Evolutionary conservation across 73 alveolate species (phyloP), one percentile per base, ranked within the genome.

Genomic region (Loxodes magnus): DNA sequence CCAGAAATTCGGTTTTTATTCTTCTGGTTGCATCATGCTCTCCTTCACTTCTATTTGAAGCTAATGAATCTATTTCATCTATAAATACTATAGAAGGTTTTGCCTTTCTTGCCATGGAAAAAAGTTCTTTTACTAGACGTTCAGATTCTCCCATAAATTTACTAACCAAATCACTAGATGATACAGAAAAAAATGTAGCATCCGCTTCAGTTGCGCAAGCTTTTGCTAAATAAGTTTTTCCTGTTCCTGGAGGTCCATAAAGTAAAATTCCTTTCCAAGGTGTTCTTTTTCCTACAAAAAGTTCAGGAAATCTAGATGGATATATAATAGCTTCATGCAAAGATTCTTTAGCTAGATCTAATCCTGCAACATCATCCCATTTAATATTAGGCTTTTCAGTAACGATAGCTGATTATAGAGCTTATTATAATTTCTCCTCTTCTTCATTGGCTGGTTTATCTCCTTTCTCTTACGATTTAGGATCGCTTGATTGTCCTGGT

Each of bases 241-340:
- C 99, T 22, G 99, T 94, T 43, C 99, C 99, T 10, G 99, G 98
- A 5, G 99, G 99, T 21, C 99, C 99, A 63, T 94, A 94, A 20
- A 94, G 77, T 35, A 94, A 81, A 27, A 94, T 94, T 12, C 98
- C 98, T 46, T 80, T 69, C 97, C 98, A 90, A 17, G 99, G 99
- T 31, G 67, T 77, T 20, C 96, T 38, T 46, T 88, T 91, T 14
- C 97, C 99, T 21, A 74, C 68, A 53, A 93, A 93, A 9, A 93
- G 82, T 64, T 93, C 89, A 14, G 99, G 99, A 77, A 81, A 93
- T 76, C 87, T 76, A 19, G 92, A 79, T 0, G 99, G 99, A 43
- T 87, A 67, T 5, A 93, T 82, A 17, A 90, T 97, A 10, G 99
- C 97, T 56, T 93, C 99, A 55, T 93, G 70, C 41, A 93, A 74